Conservation (phyloP, 2,329 filamentous ascomycete species). For the Calonectria pseudoreteaudii region DNA sequence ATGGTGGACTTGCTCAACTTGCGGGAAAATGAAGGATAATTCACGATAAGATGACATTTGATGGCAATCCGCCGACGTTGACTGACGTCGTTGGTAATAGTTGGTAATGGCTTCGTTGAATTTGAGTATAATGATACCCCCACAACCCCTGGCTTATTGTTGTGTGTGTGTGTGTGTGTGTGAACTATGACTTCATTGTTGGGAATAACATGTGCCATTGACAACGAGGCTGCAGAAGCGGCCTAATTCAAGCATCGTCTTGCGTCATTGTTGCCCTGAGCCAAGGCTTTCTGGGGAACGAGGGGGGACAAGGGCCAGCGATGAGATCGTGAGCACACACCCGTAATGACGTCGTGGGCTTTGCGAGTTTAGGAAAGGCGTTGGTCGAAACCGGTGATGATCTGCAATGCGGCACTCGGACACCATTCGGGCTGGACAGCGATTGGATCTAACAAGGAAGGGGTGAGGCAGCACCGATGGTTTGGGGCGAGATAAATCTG, state of each 20-base stretch:
- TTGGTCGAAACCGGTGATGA: constrained; percentile 48
- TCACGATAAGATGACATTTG: constrained; percentile 46
- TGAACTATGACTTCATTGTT: constrained; percentile 40
- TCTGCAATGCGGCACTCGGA: constrained; percentile 39
- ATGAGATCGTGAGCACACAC: constrained; percentile 38
- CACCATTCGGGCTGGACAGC: constrained; percentile 31
- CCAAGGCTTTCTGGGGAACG: constrained; percentile 16
- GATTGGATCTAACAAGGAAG: constrained; percentile 30
- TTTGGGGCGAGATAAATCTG: constrained; percentile 26
- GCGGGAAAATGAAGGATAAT: constrained; percentile 65
- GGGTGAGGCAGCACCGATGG: constrained; percentile 26
- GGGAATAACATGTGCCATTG: constrained; percentile 1
- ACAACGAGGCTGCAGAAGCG: constrained; percentile 14
- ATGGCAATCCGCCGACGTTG: neutral
- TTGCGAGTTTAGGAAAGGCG: constrained; percentile 44
- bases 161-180: constrained; percentile 14
- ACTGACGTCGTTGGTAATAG: constrained; percentile 5
- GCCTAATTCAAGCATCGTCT: constrained; percentile 13
- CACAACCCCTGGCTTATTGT: constrained; percentile 18
- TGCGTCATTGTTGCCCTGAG: constrained; percentile 14
- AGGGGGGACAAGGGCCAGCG: constrained; percentile 35
- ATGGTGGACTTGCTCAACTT: constrained; percentile 69
- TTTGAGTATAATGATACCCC: constrained; percentile 22
- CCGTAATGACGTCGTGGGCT: constrained; percentile 36
- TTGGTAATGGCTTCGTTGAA: constrained; percentile 17